phyloP scores from a whole-genome alignment of 2,329 filamentous ascomycete genomes.

The Aspergillus sp. region DNA sequence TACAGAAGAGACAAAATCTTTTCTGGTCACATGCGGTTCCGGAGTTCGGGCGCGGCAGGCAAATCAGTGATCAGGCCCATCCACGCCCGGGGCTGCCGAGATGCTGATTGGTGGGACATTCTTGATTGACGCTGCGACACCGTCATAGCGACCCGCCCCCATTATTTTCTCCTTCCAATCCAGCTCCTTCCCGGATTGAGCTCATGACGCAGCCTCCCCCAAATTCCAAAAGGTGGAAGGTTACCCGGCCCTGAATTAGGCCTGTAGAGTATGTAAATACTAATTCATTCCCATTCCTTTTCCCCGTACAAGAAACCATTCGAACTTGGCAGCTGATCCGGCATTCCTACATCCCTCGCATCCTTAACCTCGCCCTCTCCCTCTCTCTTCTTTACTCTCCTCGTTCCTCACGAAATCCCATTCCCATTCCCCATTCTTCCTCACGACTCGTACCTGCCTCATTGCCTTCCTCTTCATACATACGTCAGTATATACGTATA shows the following conservation, averaged over 20 bases:
- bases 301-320: not conserved
- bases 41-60: slow-evolving; percentile 25
- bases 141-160: slow-evolving; percentile 30
- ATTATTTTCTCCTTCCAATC: slow-evolving; percentile 25
- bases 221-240: slow-evolving; percentile 21
- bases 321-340: slow-evolving; percentile 13
- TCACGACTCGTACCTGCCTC: not conserved
- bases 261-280: no score
- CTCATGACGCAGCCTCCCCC: slow-evolving; percentile 24
- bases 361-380: not conserved
- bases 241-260: slow-evolving; percentile 18
- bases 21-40: slow-evolving; percentile 34
- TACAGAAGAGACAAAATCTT: slow-evolving; percentile 21
- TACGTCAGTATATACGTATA: not conserved
- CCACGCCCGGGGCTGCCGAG: slow-evolving; percentile 25
- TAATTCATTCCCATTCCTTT: not conserved
- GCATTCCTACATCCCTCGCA: slow-evolving; percentile 8
- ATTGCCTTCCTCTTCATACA: not conserved
- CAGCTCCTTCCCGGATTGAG: slow-evolving; percentile 19
- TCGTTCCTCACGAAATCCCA: not conserved
- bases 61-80: slow-evolving; percentile 16
- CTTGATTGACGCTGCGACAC: slow-evolving; percentile 19
- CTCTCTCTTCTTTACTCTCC: slow-evolving; percentile 1
- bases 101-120: slow-evolving; percentile 33
- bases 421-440: not conserved